Evolutionary conservation across 208 protist species (phyloP).

Genomic region (Trichomonas tenax): DNA sequence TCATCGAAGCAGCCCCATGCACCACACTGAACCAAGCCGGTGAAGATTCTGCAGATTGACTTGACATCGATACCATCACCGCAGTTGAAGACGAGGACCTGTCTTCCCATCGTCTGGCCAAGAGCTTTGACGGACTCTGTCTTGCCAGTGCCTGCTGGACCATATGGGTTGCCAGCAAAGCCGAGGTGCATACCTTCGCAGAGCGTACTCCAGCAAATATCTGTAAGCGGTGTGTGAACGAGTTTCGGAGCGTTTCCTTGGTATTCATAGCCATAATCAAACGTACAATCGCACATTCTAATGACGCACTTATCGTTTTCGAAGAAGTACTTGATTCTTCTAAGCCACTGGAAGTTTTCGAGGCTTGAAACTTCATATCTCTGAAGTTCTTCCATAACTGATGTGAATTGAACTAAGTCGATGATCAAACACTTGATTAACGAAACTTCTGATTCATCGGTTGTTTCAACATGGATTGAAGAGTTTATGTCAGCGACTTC

Average conservation of each 20-base stretch:
- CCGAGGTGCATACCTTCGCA: slow-evolving; percentile 90
- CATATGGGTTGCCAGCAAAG: slow-evolving; percentile 92
- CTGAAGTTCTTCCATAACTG: neutral
- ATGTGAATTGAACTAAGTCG: neutral
- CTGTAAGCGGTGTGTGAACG: slow-evolving; percentile 89
- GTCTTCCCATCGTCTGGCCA: slow-evolving; percentile 78
- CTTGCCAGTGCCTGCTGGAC: slow-evolving; percentile 91
- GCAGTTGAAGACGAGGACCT: slow-evolving; percentile 98
- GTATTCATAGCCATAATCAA: slow-evolving; percentile 92
- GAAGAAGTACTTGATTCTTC: slow-evolving; percentile 82
- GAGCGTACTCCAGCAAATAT: slow-evolving; percentile 87
- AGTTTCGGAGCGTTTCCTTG: slow-evolving; percentile 90
- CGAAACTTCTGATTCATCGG: neutral
- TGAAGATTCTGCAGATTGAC: slow-evolving; percentile 93
- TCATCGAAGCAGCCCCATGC: slow-evolving; percentile 97
- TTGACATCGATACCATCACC: slow-evolving; percentile 96
- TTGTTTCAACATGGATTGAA: neutral
- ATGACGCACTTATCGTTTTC: slow-evolving; percentile 56
- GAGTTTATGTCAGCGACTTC: neutral
- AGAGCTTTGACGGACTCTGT: slow-evolving; percentile 94
- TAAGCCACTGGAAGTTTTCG: slow-evolving; percentile 74
- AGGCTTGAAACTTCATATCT: neutral
- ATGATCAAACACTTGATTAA: neutral
- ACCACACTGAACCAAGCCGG: slow-evolving; percentile 87
- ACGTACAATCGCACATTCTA: slow-evolving; percentile 74